Conservation (phyloP, 2,329 filamentous ascomycete species). For the Diplodia scrobiculata region DNA sequence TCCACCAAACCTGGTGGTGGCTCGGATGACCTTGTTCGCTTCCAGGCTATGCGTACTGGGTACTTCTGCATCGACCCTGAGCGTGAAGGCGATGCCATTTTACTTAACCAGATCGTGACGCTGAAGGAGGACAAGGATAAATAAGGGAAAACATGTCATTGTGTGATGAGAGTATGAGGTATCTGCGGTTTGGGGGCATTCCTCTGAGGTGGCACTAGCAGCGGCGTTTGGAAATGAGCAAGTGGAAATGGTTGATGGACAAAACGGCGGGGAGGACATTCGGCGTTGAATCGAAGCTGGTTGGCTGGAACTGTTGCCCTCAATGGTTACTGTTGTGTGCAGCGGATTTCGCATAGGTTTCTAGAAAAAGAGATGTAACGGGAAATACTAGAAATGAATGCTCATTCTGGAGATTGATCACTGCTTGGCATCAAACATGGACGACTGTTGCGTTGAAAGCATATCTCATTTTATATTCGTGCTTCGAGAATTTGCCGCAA, state of each 20-base stretch:
- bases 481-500: constrained; percentile 2
- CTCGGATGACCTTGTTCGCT: constrained; percentile 65
- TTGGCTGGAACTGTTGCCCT: not conserved
- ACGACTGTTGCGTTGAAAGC: not conserved
- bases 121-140: constrained; percentile 72
- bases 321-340: not conserved
- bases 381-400: not conserved
- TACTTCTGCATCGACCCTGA: constrained; percentile 88
- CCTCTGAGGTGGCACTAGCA: not conserved
- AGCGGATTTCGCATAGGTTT: not conserved
- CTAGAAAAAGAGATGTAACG: not conserved
- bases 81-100: constrained; percentile 67
- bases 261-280: not conserved
- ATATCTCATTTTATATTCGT: not conserved
- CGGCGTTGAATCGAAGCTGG: not conserved
- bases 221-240: not conserved
- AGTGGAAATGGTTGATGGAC: not conserved
- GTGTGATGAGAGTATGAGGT: not conserved
- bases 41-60: constrained; percentile 87
- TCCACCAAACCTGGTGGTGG: constrained; percentile 60
- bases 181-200: not conserved
- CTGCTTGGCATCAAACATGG: not conserved
- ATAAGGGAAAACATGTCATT: not conserved
- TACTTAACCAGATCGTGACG: constrained; percentile 89
- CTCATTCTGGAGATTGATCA: not conserved